Evolutionary conservation across 2,329 filamentous ascomycete species (phyloP).

Genomic region (Ophiostoma tasmaniense): DNA sequence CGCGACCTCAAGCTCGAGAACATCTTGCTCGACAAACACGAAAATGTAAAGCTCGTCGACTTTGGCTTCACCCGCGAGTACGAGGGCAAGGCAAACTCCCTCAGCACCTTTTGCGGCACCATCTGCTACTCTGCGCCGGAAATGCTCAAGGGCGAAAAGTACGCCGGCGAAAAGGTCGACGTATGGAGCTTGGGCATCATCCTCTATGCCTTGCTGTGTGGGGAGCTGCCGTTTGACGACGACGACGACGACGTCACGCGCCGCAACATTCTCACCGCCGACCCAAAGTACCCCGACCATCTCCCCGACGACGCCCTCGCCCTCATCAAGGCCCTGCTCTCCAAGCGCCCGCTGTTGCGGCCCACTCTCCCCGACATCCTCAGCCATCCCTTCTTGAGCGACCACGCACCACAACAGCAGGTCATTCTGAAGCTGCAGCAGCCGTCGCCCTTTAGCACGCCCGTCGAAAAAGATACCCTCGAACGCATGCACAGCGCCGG

Average conservation of each 20-base stretch:
- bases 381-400: conserved; percentile 75
- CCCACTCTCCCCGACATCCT: conserved; percentile 80
- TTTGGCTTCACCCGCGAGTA: conserved; percentile 98
- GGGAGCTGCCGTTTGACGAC: conserved; percentile 90
- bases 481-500: conserved; percentile 90
- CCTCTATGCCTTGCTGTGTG: conserved; percentile 70
- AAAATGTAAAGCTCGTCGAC: conserved; percentile 95
- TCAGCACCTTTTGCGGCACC: conserved; percentile 96
- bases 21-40: conserved; percentile 89
- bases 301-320: conserved; percentile 69
- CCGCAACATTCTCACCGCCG: conserved; percentile 71
- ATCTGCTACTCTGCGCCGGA: conserved; percentile 97
- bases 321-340: conserved; percentile 71
- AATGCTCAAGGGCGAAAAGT: conserved; percentile 97
- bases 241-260: conserved; percentile 87
- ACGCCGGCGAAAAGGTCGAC: conserved; percentile 94
- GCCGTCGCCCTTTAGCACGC: conserved; percentile 73
- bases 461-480: conserved; percentile 81
- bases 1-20: conserved; percentile 95
- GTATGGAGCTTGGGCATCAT: conserved; percentile 89
- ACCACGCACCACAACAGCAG: conserved; percentile 80
- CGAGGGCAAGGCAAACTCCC: conserved; percentile 84
- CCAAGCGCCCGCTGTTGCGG: conserved; percentile 77
- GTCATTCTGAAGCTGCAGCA: conserved; percentile 77
- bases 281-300: conserved; percentile 75